Conservation (phyloP, 139 green algal species). For the Chlamydomonas eustigma region DNA sequence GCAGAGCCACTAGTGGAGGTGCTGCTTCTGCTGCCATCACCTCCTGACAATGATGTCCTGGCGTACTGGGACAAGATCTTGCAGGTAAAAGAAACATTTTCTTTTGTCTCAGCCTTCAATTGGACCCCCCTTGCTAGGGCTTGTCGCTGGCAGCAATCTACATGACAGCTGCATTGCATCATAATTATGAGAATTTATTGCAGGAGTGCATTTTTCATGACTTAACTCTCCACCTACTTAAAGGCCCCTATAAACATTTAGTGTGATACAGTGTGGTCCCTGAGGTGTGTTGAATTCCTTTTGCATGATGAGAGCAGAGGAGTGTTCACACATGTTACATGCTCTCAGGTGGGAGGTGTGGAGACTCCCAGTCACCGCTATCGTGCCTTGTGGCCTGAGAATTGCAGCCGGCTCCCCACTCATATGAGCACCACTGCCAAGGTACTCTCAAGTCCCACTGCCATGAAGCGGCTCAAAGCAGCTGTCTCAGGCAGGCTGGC, state of each 20-base stretch:
- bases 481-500: constrained; percentile 33
- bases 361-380: constrained; percentile 7
- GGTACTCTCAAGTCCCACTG: constrained; percentile 5
- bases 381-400: constrained; percentile 50
- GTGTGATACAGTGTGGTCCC: neutral
- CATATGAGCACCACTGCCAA: constrained; percentile 49
- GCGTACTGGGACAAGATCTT: constrained; percentile 56
- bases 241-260: neutral
- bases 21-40: constrained; percentile 43
- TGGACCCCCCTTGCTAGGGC: no score
- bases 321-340: neutral
- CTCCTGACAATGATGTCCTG: constrained; percentile 39
- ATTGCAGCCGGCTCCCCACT: constrained; percentile 43
- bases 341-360: constrained; percentile 13
- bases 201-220: neutral
- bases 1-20: constrained; percentile 47
- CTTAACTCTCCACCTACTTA: neutral
- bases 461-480: constrained; percentile 41
- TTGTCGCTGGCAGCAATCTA: no score
- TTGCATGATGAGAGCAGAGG: neutral
- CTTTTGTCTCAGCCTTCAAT: no score
- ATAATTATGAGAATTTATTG: no score
- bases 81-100: no score
- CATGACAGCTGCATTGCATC: no score
- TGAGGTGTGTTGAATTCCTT: neutral